Evolutionary conservation across 192 early-diverging fungal species (phyloP).

Genomic region (Linnemannia elongata): DNA sequence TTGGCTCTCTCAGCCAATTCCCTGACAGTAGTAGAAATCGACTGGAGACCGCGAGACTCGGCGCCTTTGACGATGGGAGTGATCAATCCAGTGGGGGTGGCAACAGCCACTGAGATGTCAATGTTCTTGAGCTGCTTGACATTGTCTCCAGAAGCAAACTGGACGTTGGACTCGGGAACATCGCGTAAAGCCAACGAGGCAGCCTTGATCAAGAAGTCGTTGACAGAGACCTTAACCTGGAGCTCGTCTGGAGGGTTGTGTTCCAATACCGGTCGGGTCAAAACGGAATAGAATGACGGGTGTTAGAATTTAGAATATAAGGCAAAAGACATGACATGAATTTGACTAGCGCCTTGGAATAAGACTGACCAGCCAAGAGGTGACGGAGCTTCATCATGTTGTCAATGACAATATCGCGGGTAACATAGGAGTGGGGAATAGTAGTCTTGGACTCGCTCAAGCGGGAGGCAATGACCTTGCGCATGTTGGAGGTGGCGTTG

Average conservation of each 20-base stretch:
- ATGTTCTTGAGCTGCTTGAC: slow-evolving; percentile 83
- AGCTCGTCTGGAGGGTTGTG: slow-evolving; percentile 45
- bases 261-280: slow-evolving; percentile 2
- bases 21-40: slow-evolving; percentile 80
- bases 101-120: slow-evolving; percentile 87
- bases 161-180: slow-evolving; percentile 85
- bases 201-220: slow-evolving; percentile 97
- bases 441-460: slow-evolving; percentile 70
- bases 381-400: slow-evolving; percentile 62
- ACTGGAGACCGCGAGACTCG: slow-evolving; percentile 79
- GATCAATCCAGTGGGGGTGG: slow-evolving; percentile 86
- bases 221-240: slow-evolving; percentile 77
- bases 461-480: slow-evolving; percentile 73
- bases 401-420: slow-evolving; percentile 61
- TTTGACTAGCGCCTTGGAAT: not conserved
- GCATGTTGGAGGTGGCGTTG: slow-evolving; percentile 68
- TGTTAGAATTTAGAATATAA: not conserved
- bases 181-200: slow-evolving; percentile 85
- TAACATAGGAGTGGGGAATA: slow-evolving; percentile 76
- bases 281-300: not conserved
- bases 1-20: slow-evolving; percentile 83
- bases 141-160: slow-evolving; percentile 51
- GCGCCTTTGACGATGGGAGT: slow-evolving; percentile 85
- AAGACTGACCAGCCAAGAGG: slow-evolving; percentile 58
- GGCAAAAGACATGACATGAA: slow-evolving; percentile 7